Percentiles rank a stretch among this genome's conserved stretches.
Conservation (phyloP, 805 yeast species). For the Candida schatavii region DNA sequence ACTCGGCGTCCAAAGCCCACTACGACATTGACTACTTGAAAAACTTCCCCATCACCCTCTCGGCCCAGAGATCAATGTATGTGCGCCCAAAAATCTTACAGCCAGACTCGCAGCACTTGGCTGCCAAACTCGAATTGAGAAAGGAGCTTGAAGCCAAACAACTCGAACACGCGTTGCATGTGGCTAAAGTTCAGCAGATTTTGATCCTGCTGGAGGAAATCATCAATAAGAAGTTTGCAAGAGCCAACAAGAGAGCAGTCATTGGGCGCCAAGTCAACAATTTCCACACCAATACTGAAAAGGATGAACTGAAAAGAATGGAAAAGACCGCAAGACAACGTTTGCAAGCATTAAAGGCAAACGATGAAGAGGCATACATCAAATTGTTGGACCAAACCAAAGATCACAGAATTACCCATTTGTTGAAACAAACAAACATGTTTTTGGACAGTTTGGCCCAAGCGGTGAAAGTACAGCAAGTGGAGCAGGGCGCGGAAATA, state of each 20-base stretch:
- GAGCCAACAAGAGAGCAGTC: slow-evolving; percentile 23
- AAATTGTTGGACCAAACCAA: slow-evolving; percentile 82
- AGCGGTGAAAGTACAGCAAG: slow-evolving; percentile 76
- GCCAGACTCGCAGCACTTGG: slow-evolving; percentile 70
- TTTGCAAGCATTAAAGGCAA: slow-evolving; percentile 80
- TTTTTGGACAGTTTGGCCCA: slow-evolving; percentile 76
- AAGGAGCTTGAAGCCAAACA: slow-evolving; percentile 54
- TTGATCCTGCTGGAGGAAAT: slow-evolving; percentile 25
- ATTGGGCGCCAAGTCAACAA: slow-evolving; percentile 37
- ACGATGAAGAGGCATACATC: slow-evolving; percentile 85
- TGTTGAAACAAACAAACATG: slow-evolving; percentile 73
- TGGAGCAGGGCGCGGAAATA: slow-evolving; percentile 34
- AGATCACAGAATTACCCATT: slow-evolving; percentile 82
- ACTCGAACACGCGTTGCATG: slow-evolving; percentile 51
- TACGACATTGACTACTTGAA: slow-evolving; percentile 50
- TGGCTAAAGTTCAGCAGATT: slow-evolving; percentile 41
- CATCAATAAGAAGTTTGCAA: slow-evolving; percentile 18
- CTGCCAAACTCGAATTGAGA: slow-evolving; percentile 72
- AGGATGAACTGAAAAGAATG: slow-evolving; percentile 70
- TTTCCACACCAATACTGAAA: slow-evolving; percentile 59
- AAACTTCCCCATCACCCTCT: slow-evolving; percentile 53
- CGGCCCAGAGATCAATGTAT: slow-evolving; percentile 68
- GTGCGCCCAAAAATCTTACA: slow-evolving; percentile 68
- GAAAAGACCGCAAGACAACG: slow-evolving; percentile 86
- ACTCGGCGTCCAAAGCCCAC: slow-evolving; percentile 55